Percentiles rank a stretch among this genome's conserved stretches.
These are phyloP conservation scores for Takakia lepidozioides DNA, from an alignment of 225 moss, liverwort and hornwort species.

Conservation along the genomic window DNA sequence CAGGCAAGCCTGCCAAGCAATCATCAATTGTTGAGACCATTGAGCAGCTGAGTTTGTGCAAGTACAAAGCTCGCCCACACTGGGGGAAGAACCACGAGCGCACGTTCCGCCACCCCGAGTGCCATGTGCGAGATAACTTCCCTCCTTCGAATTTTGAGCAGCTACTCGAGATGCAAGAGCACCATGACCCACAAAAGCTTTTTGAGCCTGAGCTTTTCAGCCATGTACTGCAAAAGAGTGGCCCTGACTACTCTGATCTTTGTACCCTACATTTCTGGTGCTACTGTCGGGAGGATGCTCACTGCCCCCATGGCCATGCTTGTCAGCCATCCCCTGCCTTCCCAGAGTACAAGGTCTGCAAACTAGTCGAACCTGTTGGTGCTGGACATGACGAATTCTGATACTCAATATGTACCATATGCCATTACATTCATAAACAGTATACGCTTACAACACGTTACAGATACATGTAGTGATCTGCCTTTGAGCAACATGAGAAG, in stretches of 20 bases:
- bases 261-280: constrained; percentile 35
- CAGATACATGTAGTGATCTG: too few species aligned
- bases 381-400: not conserved
- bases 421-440: too few species aligned
- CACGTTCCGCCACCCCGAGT: constrained; percentile 23
- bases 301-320: constrained; percentile 25
- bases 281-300: constrained; percentile 38
- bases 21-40: constrained; percentile 24
- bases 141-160: constrained; percentile 20
- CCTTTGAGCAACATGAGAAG: too few species aligned
- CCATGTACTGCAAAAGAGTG: constrained; percentile 22
- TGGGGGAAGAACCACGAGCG: constrained; percentile 60
- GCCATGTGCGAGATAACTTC: constrained; percentile 38
- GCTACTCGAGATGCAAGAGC: constrained; percentile 24
- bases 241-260: constrained; percentile 15
- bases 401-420: too few species aligned
- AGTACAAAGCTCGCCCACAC: constrained; percentile 46
- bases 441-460: too few species aligned
- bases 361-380: constrained; percentile 2
- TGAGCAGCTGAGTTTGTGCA: constrained; percentile 55
- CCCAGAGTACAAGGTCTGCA: constrained; percentile 37
- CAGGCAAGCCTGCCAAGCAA: constrained; percentile 32
- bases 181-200: constrained; percentile 32
- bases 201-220: constrained; percentile 42
- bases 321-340: constrained; percentile 23